These are phyloP conservation scores for Cucurbitaria berberidis DNA, from an alignment of 2,329 filamentous ascomycete genomes.

Conservation along the genomic window DNA sequence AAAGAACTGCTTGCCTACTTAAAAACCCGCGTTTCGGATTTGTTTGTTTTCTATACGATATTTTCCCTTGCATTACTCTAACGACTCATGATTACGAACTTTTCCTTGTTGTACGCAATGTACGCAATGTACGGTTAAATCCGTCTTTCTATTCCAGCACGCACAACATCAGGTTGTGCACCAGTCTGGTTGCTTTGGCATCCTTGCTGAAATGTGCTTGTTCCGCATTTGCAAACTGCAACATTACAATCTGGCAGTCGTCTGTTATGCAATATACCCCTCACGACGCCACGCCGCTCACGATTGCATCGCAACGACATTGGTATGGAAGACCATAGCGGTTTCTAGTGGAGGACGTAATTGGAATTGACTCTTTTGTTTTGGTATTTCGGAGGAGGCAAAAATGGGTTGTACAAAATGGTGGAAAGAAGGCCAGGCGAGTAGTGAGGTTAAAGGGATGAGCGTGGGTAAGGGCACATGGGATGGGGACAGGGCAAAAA, in stretches of 20 bases:
- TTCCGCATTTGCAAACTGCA: constrained; percentile 7
- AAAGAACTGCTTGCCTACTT: not conserved
- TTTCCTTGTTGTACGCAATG: constrained; percentile 1
- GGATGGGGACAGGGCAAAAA: constrained; percentile 1
- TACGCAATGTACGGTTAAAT: too few species aligned
- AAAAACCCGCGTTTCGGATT: not conserved
- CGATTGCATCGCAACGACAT: constrained; percentile 30
- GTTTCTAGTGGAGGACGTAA: constrained; percentile 20
- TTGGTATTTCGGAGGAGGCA: not conserved
- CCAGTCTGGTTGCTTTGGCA: constrained; percentile 22
- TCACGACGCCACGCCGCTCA: constrained; percentile 32
- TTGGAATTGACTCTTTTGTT: constrained; percentile 3
- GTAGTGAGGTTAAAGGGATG: not conserved
- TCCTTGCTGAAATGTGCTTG: constrained; percentile 9
- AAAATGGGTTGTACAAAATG: constrained; percentile 2
- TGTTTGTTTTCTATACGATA: not conserved
- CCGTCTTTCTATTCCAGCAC: constrained; percentile 13
- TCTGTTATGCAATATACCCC: constrained; percentile 30
- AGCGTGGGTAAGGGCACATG: not conserved
- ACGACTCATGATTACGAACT: constrained; percentile 13
- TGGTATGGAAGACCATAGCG: constrained; percentile 14
- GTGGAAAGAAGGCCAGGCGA: not conserved
- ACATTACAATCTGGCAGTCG: constrained; percentile 11
- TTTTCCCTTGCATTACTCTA: not conserved
- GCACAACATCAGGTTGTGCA: constrained; percentile 9